Percentiles rank a stretch among this genome's conserved stretches.
phyloP scores from a whole-genome alignment of 2,329 filamentous ascomycete genomes.

The Seiridium unicorne region DNA sequence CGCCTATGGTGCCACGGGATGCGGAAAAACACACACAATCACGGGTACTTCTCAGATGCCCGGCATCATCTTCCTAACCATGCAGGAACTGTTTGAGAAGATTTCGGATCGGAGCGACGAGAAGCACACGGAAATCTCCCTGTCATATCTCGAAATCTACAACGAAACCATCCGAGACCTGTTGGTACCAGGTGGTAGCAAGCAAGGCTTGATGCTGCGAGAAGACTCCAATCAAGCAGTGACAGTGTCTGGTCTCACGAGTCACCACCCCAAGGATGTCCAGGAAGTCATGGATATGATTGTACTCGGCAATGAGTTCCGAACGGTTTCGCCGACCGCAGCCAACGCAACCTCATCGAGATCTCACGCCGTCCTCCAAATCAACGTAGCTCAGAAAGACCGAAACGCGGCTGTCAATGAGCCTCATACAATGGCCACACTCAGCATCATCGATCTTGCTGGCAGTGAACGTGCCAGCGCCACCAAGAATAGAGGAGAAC shows the following conservation, averaged over 20 bases:
- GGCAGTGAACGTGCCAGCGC: slow-evolving; percentile 94
- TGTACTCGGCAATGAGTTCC: slow-evolving; percentile 87
- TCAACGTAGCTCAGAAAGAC: slow-evolving; percentile 93
- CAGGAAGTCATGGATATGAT: slow-evolving; percentile 99
- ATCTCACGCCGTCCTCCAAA: slow-evolving; percentile 95
- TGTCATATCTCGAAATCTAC: slow-evolving; percentile 98
- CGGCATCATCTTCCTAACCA: slow-evolving; percentile 97
- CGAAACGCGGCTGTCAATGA: slow-evolving; percentile 90
- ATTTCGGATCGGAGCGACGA: slow-evolving; percentile 84
- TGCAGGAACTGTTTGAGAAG: slow-evolving; percentile 98
- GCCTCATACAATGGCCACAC: slow-evolving; percentile 94
- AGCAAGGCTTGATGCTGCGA: slow-evolving; percentile 82
- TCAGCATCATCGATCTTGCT: slow-evolving; percentile 96
- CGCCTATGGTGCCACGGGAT: slow-evolving; percentile 95
- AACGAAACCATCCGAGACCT: slow-evolving; percentile 98
- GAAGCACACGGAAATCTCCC: slow-evolving; percentile 84
- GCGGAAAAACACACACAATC: slow-evolving; percentile 98
- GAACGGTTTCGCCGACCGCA: slow-evolving; percentile 94
- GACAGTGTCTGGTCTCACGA: slow-evolving; percentile 85
- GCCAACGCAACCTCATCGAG: slow-evolving; percentile 97
- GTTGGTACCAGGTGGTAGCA: slow-evolving; percentile 80
- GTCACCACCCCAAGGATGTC: slow-evolving; percentile 86
- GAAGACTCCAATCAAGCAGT: slow-evolving; percentile 94
- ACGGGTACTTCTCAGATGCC: slow-evolving; percentile 88
- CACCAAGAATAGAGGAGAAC: slow-evolving; percentile 92